phyloP scores from a whole-genome alignment of 371 early-diverging fungal species.

The Polyrhizophydium stewartii region DNA sequence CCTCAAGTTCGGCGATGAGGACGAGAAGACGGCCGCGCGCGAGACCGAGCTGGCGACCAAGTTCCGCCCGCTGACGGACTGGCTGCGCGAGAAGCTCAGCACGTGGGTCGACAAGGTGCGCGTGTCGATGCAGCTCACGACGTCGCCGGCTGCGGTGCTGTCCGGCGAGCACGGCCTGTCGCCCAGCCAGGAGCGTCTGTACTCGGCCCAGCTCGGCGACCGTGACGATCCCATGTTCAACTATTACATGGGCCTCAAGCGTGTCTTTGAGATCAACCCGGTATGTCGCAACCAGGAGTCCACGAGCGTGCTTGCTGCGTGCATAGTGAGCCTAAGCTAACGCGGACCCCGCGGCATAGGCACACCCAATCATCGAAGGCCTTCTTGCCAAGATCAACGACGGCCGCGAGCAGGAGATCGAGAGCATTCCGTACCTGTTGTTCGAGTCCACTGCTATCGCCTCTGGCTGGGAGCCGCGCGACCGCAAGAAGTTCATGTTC shows the following conservation, averaged over 20 bases:
- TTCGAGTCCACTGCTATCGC: constrained; percentile 75
- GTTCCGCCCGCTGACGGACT: constrained; percentile 62
- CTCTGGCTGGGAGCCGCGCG: constrained; percentile 67
- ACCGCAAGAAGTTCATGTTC: constrained; percentile 56
- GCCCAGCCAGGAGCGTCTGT: constrained; percentile 82
- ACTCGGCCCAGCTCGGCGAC: constrained; percentile 63
- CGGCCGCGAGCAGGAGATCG: constrained; percentile 15
- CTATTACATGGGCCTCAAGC: constrained; percentile 62
- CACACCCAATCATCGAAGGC: constrained; percentile 33
- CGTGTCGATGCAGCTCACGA: constrained; percentile 68
- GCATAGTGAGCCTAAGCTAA: background rate
- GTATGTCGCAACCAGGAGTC: constrained; percentile 6
- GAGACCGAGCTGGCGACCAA: constrained; percentile 46
- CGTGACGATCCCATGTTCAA: constrained; percentile 55
- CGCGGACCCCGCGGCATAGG: constrained; percentile 4
- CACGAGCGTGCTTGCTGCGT: background rate
- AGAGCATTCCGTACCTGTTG: constrained; percentile 56
- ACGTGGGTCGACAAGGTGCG: constrained; percentile 71
- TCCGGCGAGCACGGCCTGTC: constrained; percentile 69
- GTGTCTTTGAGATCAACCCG: constrained; percentile 86
- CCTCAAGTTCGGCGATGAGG: constrained; percentile 68
- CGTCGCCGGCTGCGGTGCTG: constrained; percentile 72
- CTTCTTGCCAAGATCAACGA: constrained; percentile 29
- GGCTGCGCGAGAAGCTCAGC: constrained; percentile 58
- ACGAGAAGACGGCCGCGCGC: constrained; percentile 43